Evolutionary conservation across 768 basidiomycete genomes (phyloP), one percentile per base, ranked within the genome.

Genomic region (Fomitopsis pulvina): DNA sequence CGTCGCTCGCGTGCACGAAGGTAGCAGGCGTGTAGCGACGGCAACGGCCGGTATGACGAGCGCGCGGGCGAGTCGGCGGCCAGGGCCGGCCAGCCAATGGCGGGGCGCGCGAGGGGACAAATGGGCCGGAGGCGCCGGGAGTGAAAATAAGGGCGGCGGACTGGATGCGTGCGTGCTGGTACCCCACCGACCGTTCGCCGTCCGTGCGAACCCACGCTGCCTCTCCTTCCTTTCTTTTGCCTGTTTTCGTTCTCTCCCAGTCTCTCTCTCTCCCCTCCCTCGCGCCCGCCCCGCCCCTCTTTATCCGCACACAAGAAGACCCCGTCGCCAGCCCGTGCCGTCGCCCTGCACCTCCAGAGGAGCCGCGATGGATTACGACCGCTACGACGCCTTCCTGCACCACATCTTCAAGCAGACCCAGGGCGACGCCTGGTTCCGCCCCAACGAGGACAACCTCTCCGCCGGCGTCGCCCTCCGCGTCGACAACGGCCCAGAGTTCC

Each of bases 351-450:
- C 25, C 12, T 20, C 11, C 8, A 5, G 10, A 22, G 44, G 20
- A 11, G 27, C 45, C 50, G 41, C 57, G 43, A 69, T 68, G 66
- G 68, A 69, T 57, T 67, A 68, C 60, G 66, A 71, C 64, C 64
- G 70, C 46, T 71, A 71, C 63, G 70, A 71, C 55, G 70, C 70
- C 42, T 62, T 71, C 53, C 63, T 71, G 47, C 70, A 71, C 58
- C 69, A 70, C 57, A 68, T 71, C 62, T 69, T 69, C 68, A 68
- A 71, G 63, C 70, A 70, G 58, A 71, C 70, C 11, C 70, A 71
- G 63, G 73, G 74, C 52, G 75, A 77, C 61, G 76, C 75, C 38
- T 77, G 75, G 75, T 78, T 77, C 56, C 70, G 77, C 39, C 75
- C 76, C 46, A 71, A 71, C 55, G 75, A 76, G 50, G 72, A 72